Evolutionary conservation across 306 rosid genomes (phyloP), one percentile per base, ranked within the genome.

Genomic region (Pueraria montana): DNA sequence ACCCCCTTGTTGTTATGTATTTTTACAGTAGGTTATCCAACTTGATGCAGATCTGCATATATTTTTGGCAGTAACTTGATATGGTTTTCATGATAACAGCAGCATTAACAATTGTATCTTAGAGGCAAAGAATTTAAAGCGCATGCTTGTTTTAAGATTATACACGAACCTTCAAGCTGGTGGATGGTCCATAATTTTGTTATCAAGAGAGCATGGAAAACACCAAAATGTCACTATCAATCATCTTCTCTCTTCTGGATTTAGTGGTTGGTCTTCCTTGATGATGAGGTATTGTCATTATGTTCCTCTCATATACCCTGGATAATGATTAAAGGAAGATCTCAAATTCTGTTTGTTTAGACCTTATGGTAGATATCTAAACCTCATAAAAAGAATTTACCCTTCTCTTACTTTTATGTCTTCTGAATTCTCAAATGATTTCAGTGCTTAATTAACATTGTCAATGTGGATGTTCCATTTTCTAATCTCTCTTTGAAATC

Each of bases 151-250:
- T 70, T 77, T 89, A 68, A 77, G 83, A 85, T 49, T 93, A 50
- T 90, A 72, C 88, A 81, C 2, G 82, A 87, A 91, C 76, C 91
- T 95, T 73, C 82, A 85, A 79, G 85, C 88, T 82, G 74, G 84
- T 34, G 91, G 97, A 6, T 95, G 98, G 98, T 86, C 94, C n/a
- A 72, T 91, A 77, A 84, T 87, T 79, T 88, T 95, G 84, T 59
- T 93, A 48, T 93, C 98, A 56, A 91, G 97, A 85, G 90, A 85
- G 72, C 82, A 87, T 0, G 73, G 13, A 48, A 86, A 46, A 66
- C 76, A 72, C 63, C 81, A 78, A 79, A 91, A 91, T 81, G 84
- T 85, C 72, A 89, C 94, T n/a, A 67, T 58, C 20, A 77, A 86
- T 77, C 48, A 73, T 61, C 98, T 95, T 76, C 5, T 79, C 68